Base-by-base conservation (phyloP, 2,329 filamentous ascomycete species). In the Fusarium fujikuroi region DNA sequence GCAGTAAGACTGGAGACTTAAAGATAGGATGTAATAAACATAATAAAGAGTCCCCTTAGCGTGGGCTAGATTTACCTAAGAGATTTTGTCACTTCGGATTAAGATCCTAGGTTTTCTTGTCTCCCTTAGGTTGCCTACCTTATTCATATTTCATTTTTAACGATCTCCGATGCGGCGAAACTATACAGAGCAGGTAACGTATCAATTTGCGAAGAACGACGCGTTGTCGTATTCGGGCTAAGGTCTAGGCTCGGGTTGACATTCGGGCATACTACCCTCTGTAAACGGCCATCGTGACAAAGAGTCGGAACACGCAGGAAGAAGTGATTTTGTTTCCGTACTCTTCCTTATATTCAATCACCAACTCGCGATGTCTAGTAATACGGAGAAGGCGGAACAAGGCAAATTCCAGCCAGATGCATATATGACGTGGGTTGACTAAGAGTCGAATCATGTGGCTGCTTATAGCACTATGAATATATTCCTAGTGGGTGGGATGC, bases 401-500 rank as follows among this genome's bases (percentile, higher is more conserved):
- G 11, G 30, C 19, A 39, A 34, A 8, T 40, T 30, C 21, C 39
- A 53, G 39, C 28, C 7, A 28, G 16, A 16, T 52, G 21, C 34
- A 16, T 16, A 7, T 15, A 7, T 10, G 25, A 49, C 12, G 46
- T 54, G 39, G 36, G 28, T 64, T 69, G 59, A 53, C 66, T 49
- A 54, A 54, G 21, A 43, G 16, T 54, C n/a, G 21, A 28, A 44
- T 61, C 66, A 66, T 32, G 44, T 42, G 56, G 42, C 40, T 32
- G n/a, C 16, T 39, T 23, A 34, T 23, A n/a, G 18, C 47, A 53
- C 21, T 15, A 25, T 42, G 9, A 42, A n/a, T 19, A 7, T n/a
- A 16, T 61, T 66, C 18, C 16, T 12, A 44, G 32, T 16, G 43
- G 39, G 50, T 62, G 66, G 68, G 19, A 54, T 50, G 49, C 50